Conservation (phyloP, 2,329 filamentous ascomycete species). For the Grosmannia clavigera region DNA sequence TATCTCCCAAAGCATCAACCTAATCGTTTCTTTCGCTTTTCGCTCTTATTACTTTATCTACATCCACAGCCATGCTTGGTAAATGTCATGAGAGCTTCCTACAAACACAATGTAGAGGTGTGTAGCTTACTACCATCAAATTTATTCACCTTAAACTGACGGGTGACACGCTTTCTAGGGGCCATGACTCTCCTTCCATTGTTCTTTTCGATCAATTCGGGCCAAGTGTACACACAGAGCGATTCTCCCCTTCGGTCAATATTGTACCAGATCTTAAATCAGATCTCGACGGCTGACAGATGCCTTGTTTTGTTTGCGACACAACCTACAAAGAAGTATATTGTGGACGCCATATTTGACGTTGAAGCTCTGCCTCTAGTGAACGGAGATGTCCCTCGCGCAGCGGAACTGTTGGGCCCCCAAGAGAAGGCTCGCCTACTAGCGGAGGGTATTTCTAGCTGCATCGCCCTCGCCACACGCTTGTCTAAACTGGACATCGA, state of each 20-base stretch:
- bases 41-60: neutral
- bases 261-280: slow-evolving; percentile 14
- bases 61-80: neutral
- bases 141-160: neutral
- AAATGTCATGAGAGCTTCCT: neutral
- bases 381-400: slow-evolving; percentile 15
- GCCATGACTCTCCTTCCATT: slow-evolving; percentile 18
- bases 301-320: slow-evolving; percentile 11
- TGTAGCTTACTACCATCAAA: neutral
- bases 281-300: slow-evolving; percentile 14
- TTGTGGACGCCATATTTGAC: slow-evolving; percentile 23
- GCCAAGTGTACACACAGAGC: slow-evolving; percentile 16
- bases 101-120: slow-evolving; percentile 4
- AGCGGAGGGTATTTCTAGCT: slow-evolving; percentile 22
- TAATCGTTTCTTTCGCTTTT: neutral
- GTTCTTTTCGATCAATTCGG: slow-evolving; percentile 16
- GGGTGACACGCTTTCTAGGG: slow-evolving; percentile 9
- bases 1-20: too few relatives aligned
- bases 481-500: slow-evolving; percentile 11
- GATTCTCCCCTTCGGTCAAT: slow-evolving; percentile 17
- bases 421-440: slow-evolving; percentile 22
- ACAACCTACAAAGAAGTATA: slow-evolving; percentile 12
- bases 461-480: slow-evolving; percentile 19
- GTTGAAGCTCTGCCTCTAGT: slow-evolving; percentile 20
- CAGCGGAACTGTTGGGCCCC: slow-evolving; percentile 19